Evolutionary conservation across 2,329 filamentous ascomycete species (phyloP), one percentile per base, ranked within the genome.

Genomic region (Xylaria sp.): DNA sequence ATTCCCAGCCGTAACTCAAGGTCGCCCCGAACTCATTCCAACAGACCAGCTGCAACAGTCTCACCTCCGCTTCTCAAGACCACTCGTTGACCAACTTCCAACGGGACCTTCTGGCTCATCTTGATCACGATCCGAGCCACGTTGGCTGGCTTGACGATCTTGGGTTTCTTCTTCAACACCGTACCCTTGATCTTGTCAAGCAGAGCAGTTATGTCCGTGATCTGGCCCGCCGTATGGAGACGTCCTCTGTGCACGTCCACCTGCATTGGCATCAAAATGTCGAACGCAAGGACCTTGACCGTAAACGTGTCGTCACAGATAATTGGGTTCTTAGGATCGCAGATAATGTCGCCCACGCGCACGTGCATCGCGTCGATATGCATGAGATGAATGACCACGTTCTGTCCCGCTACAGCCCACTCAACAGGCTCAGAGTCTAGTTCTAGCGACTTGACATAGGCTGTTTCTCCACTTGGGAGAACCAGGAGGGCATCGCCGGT

Each of bases 381-480:
- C 7, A 85, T 81, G 53, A 99, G 80, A 66, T 95, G 89, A n/a
- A 99, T 77, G 0, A 87, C 88, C 13, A 90, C 85, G 61, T 94
- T 96, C 70, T 97, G 91, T 1, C 93, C 93, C 0, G 93, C 92
- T 11, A 97, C 92, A 0, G 90, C 91, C 91, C 92, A 99, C 61
- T 96, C 92, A 10, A 82, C 83, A 0, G 83, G 76, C 54, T 89
- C 83, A 19, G 85, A 82, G 70, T 93, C 88, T 8, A 92, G 82
- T 71, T 94, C 87, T 52, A 99, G 80, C 2, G 85, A 88, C 71
- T 93, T 96, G 73, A 97, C 83, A 54, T 85, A 86, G 1, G 91
- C 92, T 44, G 83, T 87, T 71, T 97, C 89, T 23, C 86, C 87
- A 57, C 89, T 90, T 0, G 94, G 94, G 72, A 95, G 88, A 1